phyloP scores from a whole-genome alignment of 2,329 filamentous ascomycete genomes.

The Fonsecaea erecta region DNA sequence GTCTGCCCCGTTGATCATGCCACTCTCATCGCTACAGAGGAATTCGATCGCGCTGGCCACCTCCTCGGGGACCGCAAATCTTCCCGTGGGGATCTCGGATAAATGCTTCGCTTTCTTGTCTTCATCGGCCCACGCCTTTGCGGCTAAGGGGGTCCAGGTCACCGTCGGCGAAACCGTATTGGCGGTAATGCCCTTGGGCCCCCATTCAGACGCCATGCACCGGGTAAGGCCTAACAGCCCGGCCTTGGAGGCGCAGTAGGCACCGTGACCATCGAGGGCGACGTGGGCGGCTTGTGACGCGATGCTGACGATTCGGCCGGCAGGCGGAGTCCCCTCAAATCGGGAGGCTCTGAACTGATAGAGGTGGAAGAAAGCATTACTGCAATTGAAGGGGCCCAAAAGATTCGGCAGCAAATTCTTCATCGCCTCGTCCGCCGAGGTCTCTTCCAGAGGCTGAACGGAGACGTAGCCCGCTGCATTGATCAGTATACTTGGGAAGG shows the following conservation, averaged over 20 bases:
- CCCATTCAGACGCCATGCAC: slow-evolving; percentile 56
- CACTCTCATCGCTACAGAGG: slow-evolving; percentile 48
- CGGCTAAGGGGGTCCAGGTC: slow-evolving; percentile 53
- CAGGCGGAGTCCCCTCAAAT: slow-evolving; percentile 37
- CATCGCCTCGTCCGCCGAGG: slow-evolving; percentile 50
- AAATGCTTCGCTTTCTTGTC: slow-evolving; percentile 45
- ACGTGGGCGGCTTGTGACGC: slow-evolving; percentile 55
- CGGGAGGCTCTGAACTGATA: slow-evolving; percentile 39
- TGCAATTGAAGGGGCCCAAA: slow-evolving; percentile 52
- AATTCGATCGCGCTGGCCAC: slow-evolving; percentile 48
- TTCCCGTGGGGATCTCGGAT: slow-evolving; percentile 46
- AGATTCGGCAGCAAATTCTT: slow-evolving; percentile 53
- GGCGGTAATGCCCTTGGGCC: slow-evolving; percentile 50
- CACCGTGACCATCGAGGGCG: slow-evolving; percentile 52
- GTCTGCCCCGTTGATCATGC: slow-evolving; percentile 50
- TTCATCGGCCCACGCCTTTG: slow-evolving; percentile 49
- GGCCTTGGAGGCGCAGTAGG: slow-evolving; percentile 56
- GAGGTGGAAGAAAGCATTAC: slow-evolving; percentile 52
- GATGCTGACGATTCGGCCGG: slow-evolving; percentile 54
- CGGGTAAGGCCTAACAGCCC: slow-evolving; percentile 51
- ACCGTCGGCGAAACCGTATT: slow-evolving; percentile 55
- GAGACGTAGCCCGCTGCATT: slow-evolving; percentile 54
- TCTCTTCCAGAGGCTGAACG: slow-evolving; percentile 50
- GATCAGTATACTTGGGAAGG: slow-evolving; percentile 48
- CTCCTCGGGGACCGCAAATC: slow-evolving; percentile 47